Evolutionary conservation across 768 basidiomycete species (phyloP).

Genomic region (Macrolepiota fuliginosa): DNA sequence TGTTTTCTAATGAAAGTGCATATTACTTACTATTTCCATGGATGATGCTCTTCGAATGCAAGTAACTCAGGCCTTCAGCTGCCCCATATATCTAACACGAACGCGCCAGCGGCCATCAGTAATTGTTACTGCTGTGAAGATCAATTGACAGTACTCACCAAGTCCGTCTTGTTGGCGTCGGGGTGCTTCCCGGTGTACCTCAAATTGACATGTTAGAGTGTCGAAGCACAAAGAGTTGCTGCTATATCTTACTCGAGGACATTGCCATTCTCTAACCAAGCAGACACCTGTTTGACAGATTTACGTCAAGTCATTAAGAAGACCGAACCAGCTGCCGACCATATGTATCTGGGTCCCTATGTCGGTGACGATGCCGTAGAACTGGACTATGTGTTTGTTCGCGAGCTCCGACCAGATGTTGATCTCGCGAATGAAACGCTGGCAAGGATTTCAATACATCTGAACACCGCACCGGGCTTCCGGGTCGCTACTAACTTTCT

Average conservation of each 20-base stretch:
- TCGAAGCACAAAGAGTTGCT: not conserved
- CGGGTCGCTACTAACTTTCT: conserved; percentile 28
- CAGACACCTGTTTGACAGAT: conserved; percentile 42
- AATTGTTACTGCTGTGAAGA: not conserved
- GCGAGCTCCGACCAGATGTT: conserved; percentile 50
- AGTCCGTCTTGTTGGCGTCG: conserved; percentile 34
- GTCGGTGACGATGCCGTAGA: conserved; percentile 56
- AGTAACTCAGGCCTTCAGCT: conserved; percentile 53
- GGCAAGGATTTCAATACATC: not conserved
- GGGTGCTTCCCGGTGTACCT: conserved; percentile 41
- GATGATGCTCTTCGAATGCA: conserved; percentile 48
- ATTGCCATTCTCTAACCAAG: conserved; percentile 62
- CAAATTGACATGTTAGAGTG: not conserved
- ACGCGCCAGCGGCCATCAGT: not conserved
- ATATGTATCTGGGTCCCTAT: conserved; percentile 49
- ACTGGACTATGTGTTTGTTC: conserved; percentile 49
- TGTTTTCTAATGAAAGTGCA: not conserved
- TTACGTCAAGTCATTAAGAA: not conserved
- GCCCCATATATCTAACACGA: conserved; percentile 46
- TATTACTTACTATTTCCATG: conserved; percentile 56
- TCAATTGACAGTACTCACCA: conserved; percentile 33
- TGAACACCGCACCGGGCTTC: not conserved
- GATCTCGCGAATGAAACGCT: conserved; percentile 60
- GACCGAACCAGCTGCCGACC: conserved; percentile 22
- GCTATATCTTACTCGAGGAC: conserved; percentile 40